Base-by-base conservation (phyloP, 768 basidiomycete species). In the Leucogyrophana mollusca region DNA sequence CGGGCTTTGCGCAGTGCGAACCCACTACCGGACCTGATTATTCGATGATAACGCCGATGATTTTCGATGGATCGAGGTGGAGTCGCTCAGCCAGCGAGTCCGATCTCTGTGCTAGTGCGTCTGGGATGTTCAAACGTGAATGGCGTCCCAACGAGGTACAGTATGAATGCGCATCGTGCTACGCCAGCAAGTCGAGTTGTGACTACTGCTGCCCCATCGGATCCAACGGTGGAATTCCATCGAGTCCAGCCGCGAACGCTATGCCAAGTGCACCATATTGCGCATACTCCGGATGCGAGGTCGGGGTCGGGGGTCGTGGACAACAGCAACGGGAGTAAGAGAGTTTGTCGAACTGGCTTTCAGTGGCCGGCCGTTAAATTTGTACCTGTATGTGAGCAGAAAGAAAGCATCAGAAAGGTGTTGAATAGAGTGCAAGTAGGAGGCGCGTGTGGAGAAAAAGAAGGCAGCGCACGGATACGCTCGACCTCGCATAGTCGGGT, bases 321-420 rank as follows among this genome's bases (percentile, higher is more conserved):
- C 36, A 42, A 18, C 38, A 34, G 14, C 18, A 45, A 47, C 4
- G 66, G 53, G 13, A 56, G 18, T 68, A 78, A 2, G 80, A 73
- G 61, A 84, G 91, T 64, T 87, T 89, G 74, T 98, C 95, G 59
- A 84, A 89, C 61, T 93, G 89, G 97, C 95, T 60, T 94, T 94
- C 34, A 97, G 76, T 8, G 76, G 71, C 21, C 92, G 83, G 4
- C 93, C 93, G 58, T 90, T 90, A 56, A 87, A 90, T 54, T 96
- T 94, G 57, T 83, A 90, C 23, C 93, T 95, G 61, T 13, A 50
- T 21, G 35, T 37, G 7, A 48, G 37, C 30, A 2, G 24, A 22
- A 39, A 35, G 27, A 7, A n/a, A n/a, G n/a, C n/a, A n/a, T n/a
- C n/a, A n/a, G n/a, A n/a, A n/a, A n/a, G n/a, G n/a, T n/a, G n/a